A percentile compares a stretch with the other conserved stretches of the same genome.
Conservation (phyloP, 1,284 basidiomycete genomes). For the Lignosus rhinocerotis region DNA sequence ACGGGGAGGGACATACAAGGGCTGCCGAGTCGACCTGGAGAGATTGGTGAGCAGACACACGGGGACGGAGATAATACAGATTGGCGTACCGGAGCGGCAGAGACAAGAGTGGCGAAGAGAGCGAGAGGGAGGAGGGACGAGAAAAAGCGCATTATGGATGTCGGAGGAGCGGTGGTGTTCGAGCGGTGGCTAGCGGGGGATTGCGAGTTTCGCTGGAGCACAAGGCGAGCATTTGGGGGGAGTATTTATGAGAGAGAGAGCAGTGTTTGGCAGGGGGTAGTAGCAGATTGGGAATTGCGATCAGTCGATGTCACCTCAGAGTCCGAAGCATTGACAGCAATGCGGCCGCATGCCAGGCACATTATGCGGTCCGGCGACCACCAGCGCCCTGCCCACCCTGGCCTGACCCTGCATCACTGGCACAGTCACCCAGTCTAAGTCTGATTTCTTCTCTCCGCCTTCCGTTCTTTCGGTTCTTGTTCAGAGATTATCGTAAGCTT, state of each 20-base stretch:
- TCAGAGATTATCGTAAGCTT: not conserved
- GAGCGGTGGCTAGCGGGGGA: slow-evolving; percentile 10
- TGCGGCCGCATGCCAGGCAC: slow-evolving; percentile 24
- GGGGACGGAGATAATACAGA: not conserved
- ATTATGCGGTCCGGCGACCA: slow-evolving; percentile 3
- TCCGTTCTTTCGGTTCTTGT: not conserved
- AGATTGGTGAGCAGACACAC: not conserved
- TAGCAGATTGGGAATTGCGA: slow-evolving; percentile 19
- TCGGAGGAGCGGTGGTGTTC: not conserved
- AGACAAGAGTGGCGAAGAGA: slow-evolving; percentile 26
- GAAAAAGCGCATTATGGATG: slow-evolving; percentile 26
- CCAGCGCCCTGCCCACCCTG: not conserved
- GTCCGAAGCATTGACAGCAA: too few species aligned
- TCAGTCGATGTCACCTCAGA: slow-evolving; percentile 24
- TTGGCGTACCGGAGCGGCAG: slow-evolving; percentile 30
- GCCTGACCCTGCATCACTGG: slow-evolving; percentile 3
- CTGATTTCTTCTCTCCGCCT: too few species aligned
- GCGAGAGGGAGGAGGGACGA: slow-evolving; percentile 28
- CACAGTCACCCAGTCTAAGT: too few species aligned
- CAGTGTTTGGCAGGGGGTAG: slow-evolving; percentile 11
- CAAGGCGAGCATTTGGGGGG: slow-evolving; percentile 10
- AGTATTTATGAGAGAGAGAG: slow-evolving; percentile 10
- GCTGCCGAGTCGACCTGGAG: slow-evolving; percentile 9
- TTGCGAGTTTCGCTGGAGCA: slow-evolving; percentile 8
- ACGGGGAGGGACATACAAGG: slow-evolving; percentile 10